Evolutionary conservation across 2,329 filamentous ascomycete genomes (phyloP).

Genomic region (Beauveria bassiana): DNA sequence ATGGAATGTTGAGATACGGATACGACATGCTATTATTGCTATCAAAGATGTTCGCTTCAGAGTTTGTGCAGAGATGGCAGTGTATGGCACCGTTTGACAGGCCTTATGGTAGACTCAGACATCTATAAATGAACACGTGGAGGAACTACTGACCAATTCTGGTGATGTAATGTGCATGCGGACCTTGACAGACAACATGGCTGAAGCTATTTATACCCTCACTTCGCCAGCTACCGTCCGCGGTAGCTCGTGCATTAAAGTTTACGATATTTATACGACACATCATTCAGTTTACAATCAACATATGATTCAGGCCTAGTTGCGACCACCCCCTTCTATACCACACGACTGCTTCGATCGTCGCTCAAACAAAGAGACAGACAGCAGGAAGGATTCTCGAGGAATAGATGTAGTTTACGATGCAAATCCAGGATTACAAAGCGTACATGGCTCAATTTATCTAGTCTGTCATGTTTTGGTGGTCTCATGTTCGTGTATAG

Average conservation of each 20-base stretch:
- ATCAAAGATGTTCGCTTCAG: background rate
- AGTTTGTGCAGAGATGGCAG: background rate
- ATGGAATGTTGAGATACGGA: background rate
- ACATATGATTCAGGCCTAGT: too few relatives aligned
- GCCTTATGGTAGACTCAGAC: background rate
- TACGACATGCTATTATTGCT: background rate
- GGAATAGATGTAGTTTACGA: background rate
- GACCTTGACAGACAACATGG: background rate
- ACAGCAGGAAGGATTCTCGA: background rate
- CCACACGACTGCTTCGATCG: too few relatives aligned
- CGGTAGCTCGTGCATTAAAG: too few relatives aligned
- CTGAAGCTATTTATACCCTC: background rate
- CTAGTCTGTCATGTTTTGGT: background rate
- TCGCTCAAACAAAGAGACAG: too few relatives aligned
- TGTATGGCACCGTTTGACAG: background rate
- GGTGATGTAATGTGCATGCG: background rate
- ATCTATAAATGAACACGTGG: background rate
- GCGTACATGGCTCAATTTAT: background rate
- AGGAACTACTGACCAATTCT: background rate
- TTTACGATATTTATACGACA: too few relatives aligned
- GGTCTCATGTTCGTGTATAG: background rate
- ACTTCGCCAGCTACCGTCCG: background rate
- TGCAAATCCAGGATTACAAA: background rate
- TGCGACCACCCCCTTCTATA: too few relatives aligned
- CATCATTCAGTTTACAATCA: too few relatives aligned